phyloP scores from a whole-genome alignment of 2,329 filamentous ascomycete genomes.

The Ceratocystis lukuohia region DNA sequence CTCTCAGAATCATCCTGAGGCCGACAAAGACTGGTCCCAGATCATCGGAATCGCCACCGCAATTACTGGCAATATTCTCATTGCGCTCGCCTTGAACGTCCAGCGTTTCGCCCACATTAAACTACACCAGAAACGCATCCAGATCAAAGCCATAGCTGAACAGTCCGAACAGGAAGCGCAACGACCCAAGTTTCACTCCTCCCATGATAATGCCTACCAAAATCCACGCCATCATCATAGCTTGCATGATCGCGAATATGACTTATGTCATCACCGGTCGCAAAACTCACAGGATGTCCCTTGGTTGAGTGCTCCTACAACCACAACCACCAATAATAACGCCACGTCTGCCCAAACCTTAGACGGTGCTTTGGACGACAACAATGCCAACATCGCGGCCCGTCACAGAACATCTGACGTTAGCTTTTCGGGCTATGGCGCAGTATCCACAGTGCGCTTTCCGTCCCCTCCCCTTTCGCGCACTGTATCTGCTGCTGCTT shows the following conservation, averaged over 20 bases:
- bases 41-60: slow-evolving; percentile 90
- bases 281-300: background rate
- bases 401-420: background rate
- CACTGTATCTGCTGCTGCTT: background rate
- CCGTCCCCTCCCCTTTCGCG: background rate
- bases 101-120: slow-evolving; percentile 90
- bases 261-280: background rate
- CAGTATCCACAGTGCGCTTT: slow-evolving; percentile 6
- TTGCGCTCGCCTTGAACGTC: slow-evolving; percentile 89
- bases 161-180: slow-evolving; percentile 39
- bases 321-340: background rate
- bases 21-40: slow-evolving; percentile 64
- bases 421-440: slow-evolving; percentile 12
- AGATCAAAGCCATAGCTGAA: slow-evolving; percentile 41
- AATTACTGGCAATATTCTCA: slow-evolving; percentile 83
- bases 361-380: background rate
- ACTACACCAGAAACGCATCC: slow-evolving; percentile 56
- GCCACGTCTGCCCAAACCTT: background rate
- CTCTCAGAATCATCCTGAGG: slow-evolving; percentile 22
- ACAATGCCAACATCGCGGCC: background rate
- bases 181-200: slow-evolving; percentile 23
- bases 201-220: background rate
- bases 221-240: background rate
- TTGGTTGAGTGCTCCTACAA: background rate
- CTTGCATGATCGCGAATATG: background rate